Evolutionary conservation across 192 early-diverging fungal genomes (phyloP).

Genomic region (Funneliformis mosseae): DNA sequence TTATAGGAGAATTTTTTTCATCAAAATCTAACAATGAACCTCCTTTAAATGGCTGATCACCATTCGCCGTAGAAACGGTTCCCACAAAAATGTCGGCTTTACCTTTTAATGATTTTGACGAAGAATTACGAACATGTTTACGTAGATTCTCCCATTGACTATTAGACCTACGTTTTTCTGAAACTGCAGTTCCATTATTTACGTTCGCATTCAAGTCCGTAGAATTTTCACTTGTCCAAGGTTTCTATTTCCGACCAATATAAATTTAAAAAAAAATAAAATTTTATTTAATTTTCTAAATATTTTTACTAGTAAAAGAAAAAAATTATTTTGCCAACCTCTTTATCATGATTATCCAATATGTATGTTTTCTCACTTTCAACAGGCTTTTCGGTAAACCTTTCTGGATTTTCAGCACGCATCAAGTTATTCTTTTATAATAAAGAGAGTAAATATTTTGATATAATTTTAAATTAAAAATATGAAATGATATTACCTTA

Average conservation of each 20-base stretch:
- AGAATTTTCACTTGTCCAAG: not conserved
- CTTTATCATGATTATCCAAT: not conserved
- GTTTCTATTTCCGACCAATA: not conserved
- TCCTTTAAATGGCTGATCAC: slow-evolving; percentile 1
- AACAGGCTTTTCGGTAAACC: not conserved
- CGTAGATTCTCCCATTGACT: slow-evolving; percentile 1
- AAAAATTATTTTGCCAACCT: not conserved
- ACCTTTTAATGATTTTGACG: not conserved
- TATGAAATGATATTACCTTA: slow-evolving; percentile 55
- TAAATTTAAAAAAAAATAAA: not conserved
- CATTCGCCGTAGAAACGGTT: not conserved
- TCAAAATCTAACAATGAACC: slow-evolving; percentile 17
- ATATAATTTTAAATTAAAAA: not conserved
- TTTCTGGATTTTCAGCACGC: not conserved
- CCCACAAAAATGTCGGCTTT: no score
- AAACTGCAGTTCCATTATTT: not conserved
- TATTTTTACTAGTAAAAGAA: not conserved
- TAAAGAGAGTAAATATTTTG: not conserved
- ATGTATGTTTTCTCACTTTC: not conserved
- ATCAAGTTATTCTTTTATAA: not conserved
- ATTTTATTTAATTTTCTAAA: not conserved
- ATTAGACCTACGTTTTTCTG: not conserved
- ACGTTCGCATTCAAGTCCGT: not conserved
- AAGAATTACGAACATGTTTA: not conserved
- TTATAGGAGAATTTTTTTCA: slow-evolving; percentile 4